Evolutionary conservation across 306 rosid species (phyloP), one percentile per base, ranked within the genome.

Genomic region (Lathyrus sativus): DNA sequence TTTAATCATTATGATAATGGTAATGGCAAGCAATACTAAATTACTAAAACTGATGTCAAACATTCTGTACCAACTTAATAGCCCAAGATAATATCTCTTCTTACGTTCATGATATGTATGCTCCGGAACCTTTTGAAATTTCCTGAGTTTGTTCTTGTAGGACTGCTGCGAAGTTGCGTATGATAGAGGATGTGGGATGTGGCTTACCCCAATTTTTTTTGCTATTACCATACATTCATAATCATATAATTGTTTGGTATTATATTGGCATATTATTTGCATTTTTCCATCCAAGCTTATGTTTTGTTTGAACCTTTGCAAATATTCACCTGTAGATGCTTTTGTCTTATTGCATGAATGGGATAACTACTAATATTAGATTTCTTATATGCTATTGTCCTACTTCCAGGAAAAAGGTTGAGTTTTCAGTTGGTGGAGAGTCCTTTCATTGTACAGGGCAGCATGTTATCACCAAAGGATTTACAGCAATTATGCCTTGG

Each of bases 401-500:
- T 77, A 58, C 50, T 78, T 72, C 59, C 85, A 92, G 98, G 87
- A 86, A 88, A 68, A 92, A 82, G 83, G 85, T 85, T 57, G 88
- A 83, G 51, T 88, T 92, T 86, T 81, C 86, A 62, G 67, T 79
- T n/a, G 96, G 90, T 15, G 96, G 93, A 54, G 98, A 92, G 79
- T 76, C 71, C 71, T 90, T 92, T 85, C 86, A 92, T 62, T 92
- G 91, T 76, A 89, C 87, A 7, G 98, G 98, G 70, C 81, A 80
- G 22, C 89, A 71, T 59, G 92, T 88, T 61, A 71, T 70, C 19
- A 78, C 74, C 45, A 84, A 81, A 76, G 98, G 98, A 41, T 92
- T 85, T 78, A 90, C 98, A 22, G 74, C 93, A 70, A 74, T 92
- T 15, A 92, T 92, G 98, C 96, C 96, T 54, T 90, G 98, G 98